Evolutionary conservation across 176 grass and related monocot genomes (phyloP), one percentile per base, ranked within the genome.

Genomic region (Carex parvula): DNA sequence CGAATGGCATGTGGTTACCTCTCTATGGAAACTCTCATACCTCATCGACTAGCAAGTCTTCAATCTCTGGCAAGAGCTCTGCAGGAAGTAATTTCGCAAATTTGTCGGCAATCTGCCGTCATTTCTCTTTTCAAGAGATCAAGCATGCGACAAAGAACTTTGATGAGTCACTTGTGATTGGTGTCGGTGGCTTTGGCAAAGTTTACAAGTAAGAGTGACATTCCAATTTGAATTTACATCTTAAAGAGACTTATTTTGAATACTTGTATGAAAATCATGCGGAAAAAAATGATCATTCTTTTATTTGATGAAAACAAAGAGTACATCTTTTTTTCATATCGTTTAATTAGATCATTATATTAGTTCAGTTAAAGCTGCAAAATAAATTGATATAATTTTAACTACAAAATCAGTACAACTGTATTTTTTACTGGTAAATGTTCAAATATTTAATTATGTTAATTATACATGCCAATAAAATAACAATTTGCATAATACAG

Each of bases 71-170:
- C 54, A 90, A 64, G 53, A 92, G 94, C 32, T 72, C 52, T 29
- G 79, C 79, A n/a, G 86, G 79, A 30, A 92, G 86, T 85, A 82
- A 93, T 60, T 63, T 87, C 6, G 75, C 80, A 18, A 97, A 97
- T 80, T 75, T 97, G 4, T 84, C 78, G 1, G 89, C 91, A 18
- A 93, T 97, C 58, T 97, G 94, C 85, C 87, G 89, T 0, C 94
- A 97, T 87, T 97, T 97, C 91, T 97, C 94, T 1, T 69, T 97
- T 87, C 37, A 89, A 1, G 94, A 97, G 10, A 97, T 97, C 83
- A 97, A 93, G 81, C 64, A 87, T 6, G 91, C 86, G 22, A 97
- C 91, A 14, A 88, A 91, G 84, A 93, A 79, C 87, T 97, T 93
- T 61, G 88, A 87, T 87, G 89, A 90, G 42, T 81, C 87, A 42